Conservation (phyloP, 2,329 filamentous ascomycete genomes). For the Fusarium devonianum region DNA sequence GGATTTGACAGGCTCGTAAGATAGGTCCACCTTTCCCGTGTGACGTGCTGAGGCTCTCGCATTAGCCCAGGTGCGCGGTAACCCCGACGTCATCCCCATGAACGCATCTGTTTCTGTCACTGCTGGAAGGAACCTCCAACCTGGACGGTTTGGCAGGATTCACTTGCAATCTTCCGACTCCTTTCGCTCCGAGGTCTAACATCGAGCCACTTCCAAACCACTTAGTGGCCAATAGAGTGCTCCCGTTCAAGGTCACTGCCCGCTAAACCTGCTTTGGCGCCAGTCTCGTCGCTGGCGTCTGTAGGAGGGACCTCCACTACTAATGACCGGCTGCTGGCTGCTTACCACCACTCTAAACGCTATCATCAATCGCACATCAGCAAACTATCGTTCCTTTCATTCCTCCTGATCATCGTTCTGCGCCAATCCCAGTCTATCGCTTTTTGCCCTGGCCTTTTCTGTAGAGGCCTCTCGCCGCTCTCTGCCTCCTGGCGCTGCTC, state of each 20-base stretch:
- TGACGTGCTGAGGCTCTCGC: conserved; percentile 2
- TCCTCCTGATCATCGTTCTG: conserved; percentile 24
- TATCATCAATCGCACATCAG: conserved; percentile 14
- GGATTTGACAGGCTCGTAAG: neutral
- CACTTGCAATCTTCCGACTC: conserved; percentile 18
- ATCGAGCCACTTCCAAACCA: conserved; percentile 6
- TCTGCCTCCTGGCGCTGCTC: neutral
- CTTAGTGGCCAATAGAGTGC: neutral
- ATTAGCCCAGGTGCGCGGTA: conserved; percentile 8
- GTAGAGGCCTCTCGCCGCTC: too few species aligned
- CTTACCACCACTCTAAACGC: conserved; percentile 11
- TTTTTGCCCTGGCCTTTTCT: conserved; percentile 5
- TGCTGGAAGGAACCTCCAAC: conserved; percentile 14
- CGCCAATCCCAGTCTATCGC: conserved; percentile 24
- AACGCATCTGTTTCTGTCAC: conserved; percentile 15
- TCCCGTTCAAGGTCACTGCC: neutral
- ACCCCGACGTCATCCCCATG: conserved; percentile 27
- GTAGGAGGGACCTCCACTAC: conserved; percentile 9
- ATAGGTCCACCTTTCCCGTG: neutral
- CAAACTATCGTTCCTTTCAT: conserved; percentile 18
- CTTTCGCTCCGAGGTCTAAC: conserved; percentile 13
- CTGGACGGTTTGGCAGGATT: conserved; percentile 21
- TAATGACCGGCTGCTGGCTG: conserved; percentile 21
- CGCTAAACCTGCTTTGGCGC: conserved; percentile 17
- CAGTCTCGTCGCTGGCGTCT: neutral